Evolutionary conservation across 1,284 basidiomycete genomes (phyloP), one percentile per base, ranked within the genome.

Genomic region (Microbotryum silenes-acaulis): DNA sequence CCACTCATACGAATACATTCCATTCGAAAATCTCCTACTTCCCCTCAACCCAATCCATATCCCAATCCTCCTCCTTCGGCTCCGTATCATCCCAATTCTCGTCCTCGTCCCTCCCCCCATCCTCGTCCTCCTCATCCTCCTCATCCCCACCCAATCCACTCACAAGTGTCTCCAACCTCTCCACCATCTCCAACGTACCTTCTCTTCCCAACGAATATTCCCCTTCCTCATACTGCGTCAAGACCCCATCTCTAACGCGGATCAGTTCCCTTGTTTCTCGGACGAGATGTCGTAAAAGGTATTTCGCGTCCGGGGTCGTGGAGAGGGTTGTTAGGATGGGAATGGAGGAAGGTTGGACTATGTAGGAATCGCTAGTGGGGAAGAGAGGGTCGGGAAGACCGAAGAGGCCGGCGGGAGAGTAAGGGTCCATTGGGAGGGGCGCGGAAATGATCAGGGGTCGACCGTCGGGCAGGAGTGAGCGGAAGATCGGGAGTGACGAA

Each of bases 241-340:
- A 47, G 2, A 61, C 56, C 9, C 54, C 23, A 16, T 23, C 25
- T 18, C 61, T 44, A 0, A 31, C 29, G 20, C 66, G 33, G 9
- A 56, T 50, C 29, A 68, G 16, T 33, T 66, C 67, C 45, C 54
- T 60, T 9, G 66, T 7, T 5, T 37, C 53, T 14, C 16, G 29
- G 18, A 44, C 23, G 23, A 68, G 48, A n/a, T 55, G 27, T 2
- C 47, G 5, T 2, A 66, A 18, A n/a, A 56, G 54, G 54, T 47
- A 44, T n/a, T 60, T 23, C 14, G 58, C 51, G 10, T 54, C 50
- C n/a, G 66, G 64, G 0, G 53, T 48, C 2, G 66, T 68, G 16
- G 59, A 57, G 25, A 68, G 51, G 5, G 64, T 66, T 8, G 64
- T 66, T 16, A 66, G 29, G 57, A 66, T 54, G 14, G 66, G 66